Evolutionary conservation across 1,284 basidiomycete species (phyloP).

Genomic region (Trichosporon ovoides): DNA sequence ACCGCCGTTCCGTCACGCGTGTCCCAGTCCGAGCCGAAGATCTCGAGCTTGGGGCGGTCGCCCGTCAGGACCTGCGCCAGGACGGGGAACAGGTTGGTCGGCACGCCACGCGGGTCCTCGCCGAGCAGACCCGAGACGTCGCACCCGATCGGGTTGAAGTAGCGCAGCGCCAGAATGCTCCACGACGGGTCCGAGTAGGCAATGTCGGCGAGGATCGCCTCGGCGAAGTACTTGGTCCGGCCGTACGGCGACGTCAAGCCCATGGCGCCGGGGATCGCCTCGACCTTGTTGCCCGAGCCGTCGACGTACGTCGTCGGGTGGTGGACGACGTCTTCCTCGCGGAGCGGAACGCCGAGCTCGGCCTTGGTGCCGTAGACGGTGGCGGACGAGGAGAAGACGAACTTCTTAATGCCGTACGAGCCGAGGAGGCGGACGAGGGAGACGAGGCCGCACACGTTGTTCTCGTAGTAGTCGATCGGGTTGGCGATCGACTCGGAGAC

Average conservation of each 20-base stretch:
- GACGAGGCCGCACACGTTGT: conserved; percentile 14
- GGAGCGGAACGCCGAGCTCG: conserved; percentile 10
- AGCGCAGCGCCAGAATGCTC: conserved; percentile 24
- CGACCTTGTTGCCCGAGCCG: not conserved
- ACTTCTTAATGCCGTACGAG: conserved; percentile 14
- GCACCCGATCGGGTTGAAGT: conserved; percentile 30
- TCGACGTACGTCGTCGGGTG: conserved; percentile 7
- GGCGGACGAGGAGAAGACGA: conserved; percentile 17
- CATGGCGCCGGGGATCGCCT: conserved; percentile 8
- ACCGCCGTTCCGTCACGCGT: conserved; percentile 16
- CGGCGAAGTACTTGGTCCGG: conserved; percentile 16
- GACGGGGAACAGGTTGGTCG: conserved; percentile 28
- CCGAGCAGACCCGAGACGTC: conserved; percentile 28
- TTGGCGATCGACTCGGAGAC: conserved; percentile 7
- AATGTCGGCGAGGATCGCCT: conserved; percentile 17
- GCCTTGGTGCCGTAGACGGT: conserved; percentile 18
- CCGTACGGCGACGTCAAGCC: conserved; percentile 14
- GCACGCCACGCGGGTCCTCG: conserved; percentile 20
- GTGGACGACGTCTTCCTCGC: conserved; percentile 18
- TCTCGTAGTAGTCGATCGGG: conserved; percentile 13
- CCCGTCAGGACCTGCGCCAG: conserved; percentile 27
- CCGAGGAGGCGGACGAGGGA: conserved; percentile 8
- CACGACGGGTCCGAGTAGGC: conserved; percentile 19
- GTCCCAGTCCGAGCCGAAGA: conserved; percentile 26
- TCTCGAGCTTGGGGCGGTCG: conserved; percentile 18